Evolutionary conservation across 2,329 filamentous ascomycete genomes (phyloP).

Genomic region (Cladosporium sp.): DNA sequence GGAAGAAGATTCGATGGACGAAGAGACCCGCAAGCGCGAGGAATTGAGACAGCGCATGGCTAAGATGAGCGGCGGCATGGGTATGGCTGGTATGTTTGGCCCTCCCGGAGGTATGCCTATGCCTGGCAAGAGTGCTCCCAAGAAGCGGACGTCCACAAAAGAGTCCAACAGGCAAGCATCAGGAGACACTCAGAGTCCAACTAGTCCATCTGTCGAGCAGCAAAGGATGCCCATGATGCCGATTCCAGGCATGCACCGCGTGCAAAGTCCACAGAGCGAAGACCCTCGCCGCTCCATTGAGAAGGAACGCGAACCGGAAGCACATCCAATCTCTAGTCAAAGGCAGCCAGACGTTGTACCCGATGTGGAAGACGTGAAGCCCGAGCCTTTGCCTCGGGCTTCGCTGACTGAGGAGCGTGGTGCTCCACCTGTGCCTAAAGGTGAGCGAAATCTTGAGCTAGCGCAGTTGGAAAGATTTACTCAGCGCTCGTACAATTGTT

Average conservation of each 20-base stretch:
- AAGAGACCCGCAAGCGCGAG: slow-evolving; percentile 77
- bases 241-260: slow-evolving; percentile 57
- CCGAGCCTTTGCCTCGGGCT: slow-evolving; percentile 40
- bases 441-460: slow-evolving; percentile 37
- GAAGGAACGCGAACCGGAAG: slow-evolving; percentile 2
- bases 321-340: neutral
- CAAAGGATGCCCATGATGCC: slow-evolving; percentile 53
- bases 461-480: neutral
- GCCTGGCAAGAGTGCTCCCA: slow-evolving; percentile 45
- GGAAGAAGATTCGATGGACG: slow-evolving; percentile 80
- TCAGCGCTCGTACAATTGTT: neutral
- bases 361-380: slow-evolving; percentile 52
- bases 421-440: slow-evolving; percentile 46
- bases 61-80: slow-evolving; percentile 97
- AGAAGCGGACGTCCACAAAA: slow-evolving; percentile 36
- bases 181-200: slow-evolving; percentile 20
- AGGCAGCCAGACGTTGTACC: slow-evolving; percentile 37
- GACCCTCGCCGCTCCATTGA: slow-evolving; percentile 17
- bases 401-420: slow-evolving; percentile 34
- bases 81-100: slow-evolving; percentile 91
- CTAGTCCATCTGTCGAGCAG: slow-evolving; percentile 18
- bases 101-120: slow-evolving; percentile 64
- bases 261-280: slow-evolving; percentile 47
- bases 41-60: slow-evolving; percentile 94
- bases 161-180: slow-evolving; percentile 25